Evolutionary conservation across 2,329 filamentous ascomycete species (phyloP).

Genomic region (Sclerotinia borealis): DNA sequence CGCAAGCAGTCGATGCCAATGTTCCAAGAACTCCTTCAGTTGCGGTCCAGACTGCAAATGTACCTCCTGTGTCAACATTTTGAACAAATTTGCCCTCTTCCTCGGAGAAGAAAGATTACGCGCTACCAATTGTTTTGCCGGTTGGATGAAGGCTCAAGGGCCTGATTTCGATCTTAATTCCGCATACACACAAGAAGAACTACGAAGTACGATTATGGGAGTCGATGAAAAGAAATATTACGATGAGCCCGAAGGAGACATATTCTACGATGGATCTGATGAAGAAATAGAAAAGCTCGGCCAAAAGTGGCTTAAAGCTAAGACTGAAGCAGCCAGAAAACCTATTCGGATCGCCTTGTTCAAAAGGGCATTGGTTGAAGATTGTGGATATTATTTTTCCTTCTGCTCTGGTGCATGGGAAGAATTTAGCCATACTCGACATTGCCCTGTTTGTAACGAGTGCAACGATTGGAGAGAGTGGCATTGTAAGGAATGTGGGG

Average conservation of each 20-base stretch:
- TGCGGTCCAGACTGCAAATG: slow-evolving; percentile 5
- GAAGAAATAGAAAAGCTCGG: background rate
- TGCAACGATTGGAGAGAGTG: slow-evolving; percentile 5
- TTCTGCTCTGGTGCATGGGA: slow-evolving; percentile 7
- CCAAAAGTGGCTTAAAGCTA: background rate
- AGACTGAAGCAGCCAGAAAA: background rate
- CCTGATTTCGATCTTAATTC: background rate
- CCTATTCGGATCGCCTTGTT: background rate
- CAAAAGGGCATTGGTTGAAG: slow-evolving; percentile 1
- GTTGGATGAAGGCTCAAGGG: background rate
- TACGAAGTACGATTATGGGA: slow-evolving; percentile 7
- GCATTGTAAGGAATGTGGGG: slow-evolving; percentile 4
- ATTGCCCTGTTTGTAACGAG: slow-evolving; percentile 3
- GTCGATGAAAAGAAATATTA: slow-evolving; percentile 3
- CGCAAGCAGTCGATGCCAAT: background rate
- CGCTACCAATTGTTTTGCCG: slow-evolving; percentile 4
- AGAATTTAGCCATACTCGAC: background rate
- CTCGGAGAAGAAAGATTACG: slow-evolving; percentile 1
- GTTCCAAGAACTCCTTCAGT: background rate
- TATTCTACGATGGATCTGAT: background rate
- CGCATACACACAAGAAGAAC: background rate
- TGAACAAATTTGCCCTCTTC: slow-evolving; percentile 1
- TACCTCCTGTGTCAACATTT: background rate
- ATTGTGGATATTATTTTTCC: background rate
- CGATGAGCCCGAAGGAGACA: background rate